Conservation (phyloP, 257 asterid genomes). For the Lithospermum erythrorhizon region DNA sequence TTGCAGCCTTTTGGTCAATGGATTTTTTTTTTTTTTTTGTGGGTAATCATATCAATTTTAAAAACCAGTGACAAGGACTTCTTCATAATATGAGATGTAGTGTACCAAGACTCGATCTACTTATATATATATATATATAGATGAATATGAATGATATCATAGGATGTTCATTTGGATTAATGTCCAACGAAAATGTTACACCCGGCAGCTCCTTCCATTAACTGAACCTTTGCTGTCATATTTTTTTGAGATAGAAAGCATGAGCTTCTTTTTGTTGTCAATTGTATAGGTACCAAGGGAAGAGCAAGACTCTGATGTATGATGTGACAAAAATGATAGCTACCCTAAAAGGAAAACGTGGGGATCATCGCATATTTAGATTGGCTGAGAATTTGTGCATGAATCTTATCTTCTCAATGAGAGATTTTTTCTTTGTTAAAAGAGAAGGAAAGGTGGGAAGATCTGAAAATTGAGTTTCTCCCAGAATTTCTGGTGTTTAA, state of each 20-base stretch:
- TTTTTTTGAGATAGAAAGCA: conserved; percentile 1
- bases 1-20: background rate
- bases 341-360: conserved; percentile 81
- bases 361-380: conserved; percentile 92
- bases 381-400: conserved; percentile 90
- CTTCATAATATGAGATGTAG: background rate
- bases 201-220: background rate
- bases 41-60: background rate
- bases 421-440: conserved; percentile 82
- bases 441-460: conserved; percentile 84
- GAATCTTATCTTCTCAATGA: conserved; percentile 83
- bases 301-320: conserved; percentile 82
- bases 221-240: background rate
- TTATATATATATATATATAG: too few relatives aligned
- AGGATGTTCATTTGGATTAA: too few relatives aligned
- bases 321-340: conserved; percentile 86
- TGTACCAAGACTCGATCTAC: background rate
- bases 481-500: background rate
- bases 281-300: conserved; percentile 78
- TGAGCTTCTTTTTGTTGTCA: conserved; percentile 9
- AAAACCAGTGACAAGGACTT: background rate
- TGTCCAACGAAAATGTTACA: background rate
- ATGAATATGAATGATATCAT: background rate
- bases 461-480: background rate
- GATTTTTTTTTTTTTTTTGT: background rate